Percentiles rank a stretch among this genome's conserved stretches.
Conservation (phyloP, 2,329 filamentous ascomycete genomes). For the Orbilia brochopaga region DNA sequence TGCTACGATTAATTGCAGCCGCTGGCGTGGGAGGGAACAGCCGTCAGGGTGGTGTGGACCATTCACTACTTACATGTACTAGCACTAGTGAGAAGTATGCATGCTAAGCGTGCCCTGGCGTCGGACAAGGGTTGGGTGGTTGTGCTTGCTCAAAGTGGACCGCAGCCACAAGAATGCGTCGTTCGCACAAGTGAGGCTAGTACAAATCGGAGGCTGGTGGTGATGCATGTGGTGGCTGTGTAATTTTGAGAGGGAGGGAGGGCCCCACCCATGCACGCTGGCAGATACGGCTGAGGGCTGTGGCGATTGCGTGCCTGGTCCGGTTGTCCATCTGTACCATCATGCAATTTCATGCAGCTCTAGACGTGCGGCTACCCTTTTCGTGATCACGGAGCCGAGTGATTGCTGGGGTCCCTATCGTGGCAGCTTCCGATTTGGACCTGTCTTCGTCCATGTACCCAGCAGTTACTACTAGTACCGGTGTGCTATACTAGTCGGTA, state of each 20-base stretch:
- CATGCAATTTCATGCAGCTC: background rate
- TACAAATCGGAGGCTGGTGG: slow-evolving; percentile 39
- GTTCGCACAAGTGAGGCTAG: slow-evolving; percentile 49
- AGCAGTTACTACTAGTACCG: too few relatives aligned
- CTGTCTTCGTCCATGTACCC: too few relatives aligned
- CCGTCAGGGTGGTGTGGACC: slow-evolving; percentile 18
- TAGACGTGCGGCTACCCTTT: background rate
- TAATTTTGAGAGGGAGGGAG: too few relatives aligned
- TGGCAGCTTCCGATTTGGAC: slow-evolving; percentile 18
- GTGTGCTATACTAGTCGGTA: too few relatives aligned
- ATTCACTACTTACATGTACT: too few relatives aligned
- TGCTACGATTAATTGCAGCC: too few relatives aligned
- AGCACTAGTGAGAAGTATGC: too few relatives aligned
- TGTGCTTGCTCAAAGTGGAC: slow-evolving; percentile 6
- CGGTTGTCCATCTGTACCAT: slow-evolving; percentile 1
- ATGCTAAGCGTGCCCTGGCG: slow-evolving; percentile 23
- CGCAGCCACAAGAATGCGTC: slow-evolving; percentile 48
- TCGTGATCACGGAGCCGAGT: slow-evolving; percentile 1
- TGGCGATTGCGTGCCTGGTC: slow-evolving; percentile 48
- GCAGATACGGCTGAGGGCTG: slow-evolving; percentile 42
- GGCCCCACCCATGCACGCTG: slow-evolving; percentile 36
- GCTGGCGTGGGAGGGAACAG: too few relatives aligned
- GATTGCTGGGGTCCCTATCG: slow-evolving; percentile 21
- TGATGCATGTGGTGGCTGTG: slow-evolving; percentile 46
- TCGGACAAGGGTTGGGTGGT: slow-evolving; percentile 10